A percentile compares a stretch with the other conserved stretches of the same genome.
These are phyloP conservation scores for Penicillium herquei DNA, from an alignment of 495 filamentous ascomycete species.

Conservation along the genomic window DNA sequence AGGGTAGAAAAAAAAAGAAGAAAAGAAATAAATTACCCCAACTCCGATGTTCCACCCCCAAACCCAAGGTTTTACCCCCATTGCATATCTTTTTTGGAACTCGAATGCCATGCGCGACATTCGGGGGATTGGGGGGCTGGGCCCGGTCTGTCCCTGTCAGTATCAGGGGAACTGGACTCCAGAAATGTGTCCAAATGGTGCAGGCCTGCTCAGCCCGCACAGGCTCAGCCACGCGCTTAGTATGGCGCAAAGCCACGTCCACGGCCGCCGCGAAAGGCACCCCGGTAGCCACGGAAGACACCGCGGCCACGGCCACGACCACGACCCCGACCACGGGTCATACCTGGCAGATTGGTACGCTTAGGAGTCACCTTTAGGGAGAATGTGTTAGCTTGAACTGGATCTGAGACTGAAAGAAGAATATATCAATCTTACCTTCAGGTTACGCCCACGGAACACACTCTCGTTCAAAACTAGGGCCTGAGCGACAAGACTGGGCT, in stretches of 20 bases:
- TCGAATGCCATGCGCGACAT: neutral
- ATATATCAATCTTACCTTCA: constrained; percentile 65
- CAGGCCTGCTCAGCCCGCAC: neutral
- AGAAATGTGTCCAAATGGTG: neutral
- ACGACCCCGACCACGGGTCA: constrained; percentile 77
- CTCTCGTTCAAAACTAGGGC: constrained; percentile 96
- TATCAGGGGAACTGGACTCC: neutral
- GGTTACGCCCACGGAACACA: constrained; percentile 87
- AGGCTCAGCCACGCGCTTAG: constrained; percentile 35
- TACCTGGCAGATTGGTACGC: constrained; percentile 93
- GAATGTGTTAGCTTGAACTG: neutral
- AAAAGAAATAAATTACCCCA: neutral
- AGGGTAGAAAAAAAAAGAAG: neutral
- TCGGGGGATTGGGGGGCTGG: neutral
- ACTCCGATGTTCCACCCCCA: neutral
- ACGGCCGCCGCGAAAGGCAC: constrained; percentile 63
- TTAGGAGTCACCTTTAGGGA: constrained; percentile 82
- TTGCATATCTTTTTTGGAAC: neutral
- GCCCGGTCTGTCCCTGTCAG: neutral
- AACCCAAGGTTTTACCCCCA: neutral
- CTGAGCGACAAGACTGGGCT: constrained; percentile 88
- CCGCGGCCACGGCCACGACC: constrained; percentile 61
- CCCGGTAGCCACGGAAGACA: constrained; percentile 13
- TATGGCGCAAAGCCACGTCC: constrained; percentile 79
- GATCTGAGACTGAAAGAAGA: neutral